phyloP scores from a whole-genome alignment of 805 yeast genomes.

The Starmera caribaea region DNA sequence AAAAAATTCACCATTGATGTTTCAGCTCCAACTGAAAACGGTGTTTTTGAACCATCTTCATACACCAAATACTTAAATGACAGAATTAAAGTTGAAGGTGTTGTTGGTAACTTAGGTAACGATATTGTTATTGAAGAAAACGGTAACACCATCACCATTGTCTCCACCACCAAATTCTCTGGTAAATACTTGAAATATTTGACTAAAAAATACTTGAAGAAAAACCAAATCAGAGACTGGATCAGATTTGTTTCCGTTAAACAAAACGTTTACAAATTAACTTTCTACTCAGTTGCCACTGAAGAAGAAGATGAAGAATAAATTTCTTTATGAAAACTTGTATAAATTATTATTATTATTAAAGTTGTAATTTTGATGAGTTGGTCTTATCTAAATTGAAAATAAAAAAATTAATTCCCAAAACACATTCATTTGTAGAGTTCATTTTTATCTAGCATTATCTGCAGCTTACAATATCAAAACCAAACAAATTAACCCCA shows the following conservation, averaged over 20 bases:
- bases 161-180: slow-evolving; percentile 89
- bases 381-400: background rate
- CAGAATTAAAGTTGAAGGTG: slow-evolving; percentile 98
- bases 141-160: slow-evolving; percentile 80
- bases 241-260: slow-evolving; percentile 95
- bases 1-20: slow-evolving; percentile 93
- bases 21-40: slow-evolving; percentile 94
- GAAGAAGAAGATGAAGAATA: slow-evolving; percentile 96
- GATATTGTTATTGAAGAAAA: slow-evolving; percentile 86
- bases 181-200: slow-evolving; percentile 99
- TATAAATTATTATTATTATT: slow-evolving; percentile 8
- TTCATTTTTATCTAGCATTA: too few species aligned
- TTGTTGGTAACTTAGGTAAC: slow-evolving; percentile 94
- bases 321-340: slow-evolving; percentile 17
- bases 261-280: slow-evolving; percentile 93
- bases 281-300: slow-evolving; percentile 97
- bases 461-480: too few species aligned
- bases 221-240: slow-evolving; percentile 99
- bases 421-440: background rate
- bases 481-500: too few species aligned
- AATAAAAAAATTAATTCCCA: too few species aligned
- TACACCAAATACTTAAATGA: slow-evolving; percentile 97
- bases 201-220: slow-evolving; percentile 99
- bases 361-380: background rate
- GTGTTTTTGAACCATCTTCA: slow-evolving; percentile 95